A percentile compares a stretch with the other conserved stretches of the same genome.
phyloP scores from a whole-genome alignment of 441 rosid genomes.

The Flueggea neowawraea region DNA sequence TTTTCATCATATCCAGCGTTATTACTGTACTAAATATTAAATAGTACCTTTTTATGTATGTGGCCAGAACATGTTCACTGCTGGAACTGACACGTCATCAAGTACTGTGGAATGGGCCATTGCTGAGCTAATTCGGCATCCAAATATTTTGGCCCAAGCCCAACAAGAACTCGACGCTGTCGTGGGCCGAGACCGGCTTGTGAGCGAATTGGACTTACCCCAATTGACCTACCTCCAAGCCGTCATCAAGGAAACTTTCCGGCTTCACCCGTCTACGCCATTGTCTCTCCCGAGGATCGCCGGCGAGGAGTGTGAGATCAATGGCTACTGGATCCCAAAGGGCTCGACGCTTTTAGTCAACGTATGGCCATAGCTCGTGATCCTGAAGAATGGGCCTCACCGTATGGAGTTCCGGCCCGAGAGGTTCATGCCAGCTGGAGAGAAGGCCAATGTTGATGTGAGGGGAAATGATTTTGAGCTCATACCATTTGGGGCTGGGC shows the following conservation, averaged over 20 bases:
- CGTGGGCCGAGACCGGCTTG: conserved; percentile 48
- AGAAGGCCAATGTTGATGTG: conserved; percentile 50
- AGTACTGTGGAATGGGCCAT: conserved; percentile 54
- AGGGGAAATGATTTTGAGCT: conserved; percentile 66
- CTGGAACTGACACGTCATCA: conserved; percentile 52
- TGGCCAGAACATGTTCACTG: conserved; percentile 52
- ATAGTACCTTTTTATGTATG: not conserved
- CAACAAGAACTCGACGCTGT: conserved; percentile 51
- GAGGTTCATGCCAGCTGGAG: conserved; percentile 58
- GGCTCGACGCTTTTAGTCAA: conserved; percentile 39
- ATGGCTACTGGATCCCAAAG: conserved; percentile 44
- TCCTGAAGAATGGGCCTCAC: conserved; percentile 40
- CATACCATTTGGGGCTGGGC: conserved; percentile 76
- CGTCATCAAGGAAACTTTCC: conserved; percentile 58
- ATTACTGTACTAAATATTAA: no score
- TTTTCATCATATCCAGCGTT: no score
- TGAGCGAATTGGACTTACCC: conserved; percentile 47
- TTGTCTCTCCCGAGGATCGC: conserved; percentile 48
- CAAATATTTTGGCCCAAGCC: conserved; percentile 33
- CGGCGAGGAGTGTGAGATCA: conserved; percentile 40
- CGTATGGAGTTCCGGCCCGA: conserved; percentile 40
- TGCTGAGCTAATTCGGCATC: conserved; percentile 50
- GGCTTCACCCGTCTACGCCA: conserved; percentile 56
- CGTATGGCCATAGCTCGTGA: conserved; percentile 57
- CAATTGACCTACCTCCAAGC: conserved; percentile 57